Percentiles rank a stretch among this genome's conserved stretches.
Evolutionary conservation across 805 yeast genomes (phyloP).

Genomic region (Dipodascus geniculatus): DNA sequence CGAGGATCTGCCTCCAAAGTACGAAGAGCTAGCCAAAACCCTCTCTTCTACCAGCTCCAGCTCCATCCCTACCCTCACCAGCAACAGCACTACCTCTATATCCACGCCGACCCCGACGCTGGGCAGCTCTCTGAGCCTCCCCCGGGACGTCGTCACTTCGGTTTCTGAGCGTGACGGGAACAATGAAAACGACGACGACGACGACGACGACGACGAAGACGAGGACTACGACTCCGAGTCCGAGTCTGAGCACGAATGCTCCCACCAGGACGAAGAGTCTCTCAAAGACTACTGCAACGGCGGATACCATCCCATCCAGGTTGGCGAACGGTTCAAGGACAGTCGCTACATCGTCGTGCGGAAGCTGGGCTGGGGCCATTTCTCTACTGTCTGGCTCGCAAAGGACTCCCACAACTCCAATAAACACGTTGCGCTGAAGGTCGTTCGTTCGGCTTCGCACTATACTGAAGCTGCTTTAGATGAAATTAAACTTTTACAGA

Average conservation of each 20-base stretch:
- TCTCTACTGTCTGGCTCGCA: constrained; percentile 92
- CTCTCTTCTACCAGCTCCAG: not conserved
- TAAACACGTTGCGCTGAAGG: constrained; percentile 84
- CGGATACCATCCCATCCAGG: constrained; percentile 89
- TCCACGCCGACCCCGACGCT: not conserved
- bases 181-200: not conserved
- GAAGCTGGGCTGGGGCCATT: constrained; percentile 98
- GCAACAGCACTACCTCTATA: not conserved
- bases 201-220: constrained; percentile 5
- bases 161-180: not conserved
- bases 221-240: constrained; percentile 2
- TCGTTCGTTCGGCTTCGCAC: constrained; percentile 81
- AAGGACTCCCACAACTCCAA: constrained; percentile 40
- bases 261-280: constrained; percentile 52
- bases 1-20: constrained; percentile 9
- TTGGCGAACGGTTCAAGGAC: constrained; percentile 75
- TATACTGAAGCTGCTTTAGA: constrained; percentile 92
- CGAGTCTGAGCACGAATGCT: constrained; percentile 1
- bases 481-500: constrained; percentile 71
- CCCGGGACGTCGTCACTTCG: not conserved
- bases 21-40: constrained; percentile 5
- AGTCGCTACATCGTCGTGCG: constrained; percentile 70
- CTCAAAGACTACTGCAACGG: constrained; percentile 77
- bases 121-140: not conserved
- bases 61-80: not conserved